A percentile compares a stretch with the other conserved stretches of the same genome.
Evolutionary conservation across 75 land plant species (phyloP).

Genomic region (Cryptomeria japonica): DNA sequence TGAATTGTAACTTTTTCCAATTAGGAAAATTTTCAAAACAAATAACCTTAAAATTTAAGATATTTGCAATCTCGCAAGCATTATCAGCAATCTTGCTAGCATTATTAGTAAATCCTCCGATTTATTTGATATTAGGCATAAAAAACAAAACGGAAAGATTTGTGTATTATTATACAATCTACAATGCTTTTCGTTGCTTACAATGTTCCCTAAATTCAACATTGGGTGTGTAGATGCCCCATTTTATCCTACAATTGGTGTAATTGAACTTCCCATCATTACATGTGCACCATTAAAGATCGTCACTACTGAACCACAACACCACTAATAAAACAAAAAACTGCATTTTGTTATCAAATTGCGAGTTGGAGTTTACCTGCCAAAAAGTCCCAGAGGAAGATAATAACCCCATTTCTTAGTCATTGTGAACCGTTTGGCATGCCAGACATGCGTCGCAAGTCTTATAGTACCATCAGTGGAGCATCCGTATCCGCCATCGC

Average conservation of each 20-base stretch:
- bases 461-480: constrained; percentile 79
- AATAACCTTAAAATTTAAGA: not conserved
- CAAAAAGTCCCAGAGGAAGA: constrained; percentile 75
- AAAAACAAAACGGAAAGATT: not conserved
- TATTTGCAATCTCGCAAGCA: not conserved
- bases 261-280: not conserved
- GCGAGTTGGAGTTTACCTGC: constrained; percentile 50
- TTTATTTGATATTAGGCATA: not conserved
- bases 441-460: constrained; percentile 92
- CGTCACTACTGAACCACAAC: not conserved
- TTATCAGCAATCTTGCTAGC: not conserved
- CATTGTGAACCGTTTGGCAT: constrained; percentile 90
- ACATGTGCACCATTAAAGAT: not conserved
- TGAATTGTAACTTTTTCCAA: not conserved
- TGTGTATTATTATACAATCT: not conserved
- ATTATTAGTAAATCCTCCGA: not conserved
- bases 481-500: constrained; percentile 32
- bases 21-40: not conserved
- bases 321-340: not conserved
- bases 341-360: not conserved
- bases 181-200: not conserved
- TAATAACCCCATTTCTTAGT: constrained; percentile 77
- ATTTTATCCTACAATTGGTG: not conserved
- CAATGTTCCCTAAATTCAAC: not conserved
- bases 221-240: not conserved